Evolutionary conservation across 2,329 filamentous ascomycete genomes (phyloP), one percentile per base, ranked within the genome.

Genomic region (Cytospora schulzeri): DNA sequence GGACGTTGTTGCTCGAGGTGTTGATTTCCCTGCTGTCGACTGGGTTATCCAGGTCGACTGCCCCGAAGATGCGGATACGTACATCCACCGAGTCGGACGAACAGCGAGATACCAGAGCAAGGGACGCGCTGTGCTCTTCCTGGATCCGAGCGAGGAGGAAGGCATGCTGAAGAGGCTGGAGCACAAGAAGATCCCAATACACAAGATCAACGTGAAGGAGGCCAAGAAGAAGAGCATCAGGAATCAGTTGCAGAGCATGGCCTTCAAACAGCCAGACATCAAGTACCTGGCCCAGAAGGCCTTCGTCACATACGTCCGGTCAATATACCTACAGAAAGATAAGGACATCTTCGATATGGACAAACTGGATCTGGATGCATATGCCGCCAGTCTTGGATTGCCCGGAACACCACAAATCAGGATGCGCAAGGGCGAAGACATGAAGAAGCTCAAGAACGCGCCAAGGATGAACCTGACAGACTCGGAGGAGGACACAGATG

Each of bases 41-140:
- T 99, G 95, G 91, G 95, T 99, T 6, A 92, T 99, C n/a, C 95
- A 99, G 74, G 85, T 92, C n/a, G 95, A 99, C 75, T 96, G 92
- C 69, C 95, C 95, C 0, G 95, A 99, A 76, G 94, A 99, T 75
- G 91, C 91, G 4, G 95, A 98, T 72, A 99, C 95, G 0, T 99
- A 99, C 73, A 98, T 99, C 70, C 95, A 99, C 77, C 88, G 95
- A 65, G 94, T 97, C 5, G 95, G 95, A 1, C 87, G 95, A 33
- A 98, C 95, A 22, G 95, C 95, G n/a, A 87, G 94, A 26, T 98
- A 96, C 75, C 90, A 97, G 72, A 90, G 91, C 68, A 87, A 92
- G 60, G 95, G 95, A 9, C 88, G 90, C 48, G 94, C 95, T 1
- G 92, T 98, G 0, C 77, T 99, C 0, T 97, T 99, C 75, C 80